Base-by-base conservation (phyloP, 2,329 filamentous ascomycete species). In the Nakataea oryzae region DNA sequence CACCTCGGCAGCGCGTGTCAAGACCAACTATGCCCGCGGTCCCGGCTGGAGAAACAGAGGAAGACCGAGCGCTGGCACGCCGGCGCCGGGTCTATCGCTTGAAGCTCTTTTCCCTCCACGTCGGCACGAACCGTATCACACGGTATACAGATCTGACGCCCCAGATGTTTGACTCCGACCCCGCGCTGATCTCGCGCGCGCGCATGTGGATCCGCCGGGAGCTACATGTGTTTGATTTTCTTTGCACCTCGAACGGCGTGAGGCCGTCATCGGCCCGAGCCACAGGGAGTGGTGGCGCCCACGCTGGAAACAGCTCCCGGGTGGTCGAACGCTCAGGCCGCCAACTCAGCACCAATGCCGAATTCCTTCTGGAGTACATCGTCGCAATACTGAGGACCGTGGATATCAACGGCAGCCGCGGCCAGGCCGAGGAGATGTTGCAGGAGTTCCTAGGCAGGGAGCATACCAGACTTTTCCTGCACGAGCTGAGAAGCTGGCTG, bases 341-440 rank as follows among this genome's bases (percentile, higher is more conserved):
- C 7, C 76, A 81, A 50, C 75, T 84, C 54, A 81, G 81, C 6
- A 87, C 84, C 66, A 93, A 93, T 69, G 84, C 88, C 9, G 92
- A 96, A 69, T 96, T 93, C 65, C 74, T 97, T 13, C 81, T 97
- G 12, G 90, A 96, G 69, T 96, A 96, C 71, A 85, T 96, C 61
- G 75, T 97, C 54, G 88, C 89, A 12, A 89, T 97, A 27, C 75
- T 97, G 63, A 93, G 90, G 71, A 90, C 86, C 0, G 85, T 95
- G 21, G 91, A 96, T 69, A 80, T 93, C 5, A 91, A 91, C 73
- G 89, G 86, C 4, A 90, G 88, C 65, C 82, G 82, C 54, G 92
- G 91, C 0, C 85, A 90, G 68, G 91, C 91, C 0, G 90, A 95
- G 71, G 86, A 90, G 55, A 81, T 96, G 74, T 72, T 97, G 50